Evolutionary conservation across 1,139 yeast genomes (phyloP).

Genomic region (Taphrina sp.): DNA sequence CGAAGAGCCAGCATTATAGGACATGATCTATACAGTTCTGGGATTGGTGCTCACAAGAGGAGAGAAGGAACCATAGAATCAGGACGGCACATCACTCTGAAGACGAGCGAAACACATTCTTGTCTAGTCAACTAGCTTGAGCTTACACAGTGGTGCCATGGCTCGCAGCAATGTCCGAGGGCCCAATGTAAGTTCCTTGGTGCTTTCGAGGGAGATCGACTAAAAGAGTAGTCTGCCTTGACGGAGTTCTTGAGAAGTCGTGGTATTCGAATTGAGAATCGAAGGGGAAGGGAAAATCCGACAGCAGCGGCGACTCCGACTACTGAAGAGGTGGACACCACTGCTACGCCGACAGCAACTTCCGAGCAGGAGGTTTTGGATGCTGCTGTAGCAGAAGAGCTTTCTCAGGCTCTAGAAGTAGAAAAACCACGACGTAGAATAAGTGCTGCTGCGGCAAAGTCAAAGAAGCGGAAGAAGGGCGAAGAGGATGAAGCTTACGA

Average conservation of each 20-base stretch:
- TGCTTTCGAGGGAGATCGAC: no score
- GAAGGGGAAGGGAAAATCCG: constrained; percentile 1
- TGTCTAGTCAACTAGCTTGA: no score
- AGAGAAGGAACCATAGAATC: no score
- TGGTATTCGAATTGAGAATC: constrained; percentile 27
- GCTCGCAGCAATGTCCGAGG: constrained; percentile 27
- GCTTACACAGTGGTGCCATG: no score
- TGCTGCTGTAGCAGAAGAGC: constrained; percentile 16
- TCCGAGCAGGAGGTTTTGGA: constrained; percentile 11
- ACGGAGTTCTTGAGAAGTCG: constrained; percentile 30
- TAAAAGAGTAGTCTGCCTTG: constrained; percentile 21
- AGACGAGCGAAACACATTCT: no score
- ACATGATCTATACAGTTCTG: no score
- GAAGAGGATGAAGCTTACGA: constrained; percentile 36
- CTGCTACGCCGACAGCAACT: background rate
- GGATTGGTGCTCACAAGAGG: no score
- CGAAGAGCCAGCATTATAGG: no score
- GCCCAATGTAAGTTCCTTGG: constrained; percentile 18
- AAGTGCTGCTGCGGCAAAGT: background rate
- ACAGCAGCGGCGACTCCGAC: constrained; percentile 1
- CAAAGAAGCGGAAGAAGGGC: constrained; percentile 32
- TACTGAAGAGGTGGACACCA: background rate
- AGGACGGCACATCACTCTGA: no score
- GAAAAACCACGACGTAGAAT: background rate
- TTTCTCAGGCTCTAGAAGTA: background rate